phyloP scores from a whole-genome alignment of 164 flowering plant genomes.

The Liquidambar formosana region DNA sequence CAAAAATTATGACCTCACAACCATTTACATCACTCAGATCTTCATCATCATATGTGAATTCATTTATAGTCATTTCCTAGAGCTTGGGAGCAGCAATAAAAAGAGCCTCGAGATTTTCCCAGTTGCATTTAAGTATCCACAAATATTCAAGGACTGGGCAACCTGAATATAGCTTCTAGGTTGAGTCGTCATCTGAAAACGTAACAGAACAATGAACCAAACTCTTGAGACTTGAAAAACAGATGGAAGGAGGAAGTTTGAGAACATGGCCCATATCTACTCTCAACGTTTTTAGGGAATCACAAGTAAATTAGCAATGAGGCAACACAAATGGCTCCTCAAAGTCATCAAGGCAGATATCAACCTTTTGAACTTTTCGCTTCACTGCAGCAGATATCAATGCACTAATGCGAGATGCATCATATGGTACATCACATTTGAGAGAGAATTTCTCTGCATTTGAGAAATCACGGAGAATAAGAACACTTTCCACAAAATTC shows the following conservation, averaged over 20 bases:
- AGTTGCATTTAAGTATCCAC: not conserved
- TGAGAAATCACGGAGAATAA: not conserved
- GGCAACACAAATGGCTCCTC: too few species aligned
- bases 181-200: not conserved
- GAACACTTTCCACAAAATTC: constrained; percentile 12
- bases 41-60: not conserved
- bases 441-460: not conserved
- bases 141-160: constrained; percentile 6
- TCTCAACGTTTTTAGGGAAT: not conserved
- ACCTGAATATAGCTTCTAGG: constrained; percentile 3
- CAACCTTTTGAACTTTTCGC: not conserved
- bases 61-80: not conserved
- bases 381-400: not conserved
- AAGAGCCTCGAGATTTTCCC: not conserved
- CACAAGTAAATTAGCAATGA: not conserved
- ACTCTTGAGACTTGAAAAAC: not conserved
- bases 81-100: not conserved
- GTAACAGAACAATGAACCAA: not conserved
- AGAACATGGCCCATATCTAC: not conserved
- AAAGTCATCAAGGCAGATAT: too few species aligned
- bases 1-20: constrained; percentile 3
- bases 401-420: constrained; percentile 1
- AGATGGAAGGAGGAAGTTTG: constrained; percentile 3
- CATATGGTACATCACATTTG: not conserved
- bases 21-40: not conserved